phyloP scores from a whole-genome alignment of 2,329 filamentous ascomycete species.

The Diplodia sapinea region DNA sequence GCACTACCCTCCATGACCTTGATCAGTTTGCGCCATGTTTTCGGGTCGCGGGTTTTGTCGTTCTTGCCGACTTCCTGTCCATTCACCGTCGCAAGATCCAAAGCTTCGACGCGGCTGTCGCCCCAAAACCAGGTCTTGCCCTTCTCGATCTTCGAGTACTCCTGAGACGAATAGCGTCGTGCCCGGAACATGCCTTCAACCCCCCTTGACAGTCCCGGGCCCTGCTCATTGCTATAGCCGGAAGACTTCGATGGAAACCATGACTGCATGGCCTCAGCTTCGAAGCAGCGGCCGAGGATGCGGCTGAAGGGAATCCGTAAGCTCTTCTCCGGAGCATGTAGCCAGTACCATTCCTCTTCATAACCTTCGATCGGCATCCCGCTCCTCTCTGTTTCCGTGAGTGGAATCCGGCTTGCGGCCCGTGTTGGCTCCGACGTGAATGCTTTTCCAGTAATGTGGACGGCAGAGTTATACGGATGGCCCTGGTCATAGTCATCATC shows the following conservation, averaged over 20 bases:
- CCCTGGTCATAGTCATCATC: constrained; percentile 54
- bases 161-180: constrained; percentile 53
- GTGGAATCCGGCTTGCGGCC: constrained; percentile 33
- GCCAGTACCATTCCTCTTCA: constrained; percentile 57
- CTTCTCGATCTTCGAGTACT: constrained; percentile 47
- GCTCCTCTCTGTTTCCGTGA: constrained; percentile 5
- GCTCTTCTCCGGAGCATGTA: constrained; percentile 50
- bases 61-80: constrained; percentile 57
- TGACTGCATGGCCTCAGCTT: constrained; percentile 55
- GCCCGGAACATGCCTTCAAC: constrained; percentile 53
- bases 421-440: constrained; percentile 34
- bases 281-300: constrained; percentile 61
- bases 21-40: constrained; percentile 55
- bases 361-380: constrained; percentile 50
- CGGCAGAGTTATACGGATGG: constrained; percentile 53
- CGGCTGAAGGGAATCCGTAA: constrained; percentile 58
- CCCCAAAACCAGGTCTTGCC: constrained; percentile 63
- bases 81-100: constrained; percentile 62
- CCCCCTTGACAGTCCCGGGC: constrained; percentile 42
- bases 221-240: constrained; percentile 10
- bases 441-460: constrained; percentile 58
- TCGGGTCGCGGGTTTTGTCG: constrained; percentile 53
- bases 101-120: constrained; percentile 61
- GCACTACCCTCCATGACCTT: constrained; percentile 50
- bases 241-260: constrained; percentile 47